These are phyloP conservation scores for Geosmithia putterillii DNA, from an alignment of 2,329 filamentous ascomycete species.

Conservation along the genomic window DNA sequence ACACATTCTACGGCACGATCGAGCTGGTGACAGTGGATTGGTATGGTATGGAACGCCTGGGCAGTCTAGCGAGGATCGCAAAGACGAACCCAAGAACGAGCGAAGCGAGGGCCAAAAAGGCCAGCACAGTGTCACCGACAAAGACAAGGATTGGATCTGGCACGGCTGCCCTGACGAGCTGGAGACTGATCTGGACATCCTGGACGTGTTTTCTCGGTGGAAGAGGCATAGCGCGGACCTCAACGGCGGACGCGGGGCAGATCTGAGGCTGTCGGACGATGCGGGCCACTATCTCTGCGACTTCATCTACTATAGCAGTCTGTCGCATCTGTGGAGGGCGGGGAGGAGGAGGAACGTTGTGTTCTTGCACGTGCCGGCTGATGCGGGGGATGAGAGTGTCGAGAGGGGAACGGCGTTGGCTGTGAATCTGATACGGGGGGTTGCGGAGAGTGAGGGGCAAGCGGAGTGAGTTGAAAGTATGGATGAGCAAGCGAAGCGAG, in stretches of 20 bases:
- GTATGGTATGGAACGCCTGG: no score
- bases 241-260: conserved; percentile 19
- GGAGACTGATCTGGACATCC: conserved; percentile 41
- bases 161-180: conserved; percentile 41
- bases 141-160: conserved; percentile 44
- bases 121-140: no score
- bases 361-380: conserved; percentile 62
- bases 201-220: conserved; percentile 46
- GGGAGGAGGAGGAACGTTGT: conserved; percentile 38
- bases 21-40: no score
- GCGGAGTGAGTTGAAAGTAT: no score
- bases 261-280: conserved; percentile 52
- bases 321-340: conserved; percentile 42
- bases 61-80: no score
- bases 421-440: conserved; percentile 41
- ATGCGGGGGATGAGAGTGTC: conserved; percentile 35
- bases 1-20: no score
- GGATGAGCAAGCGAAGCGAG: neutral
- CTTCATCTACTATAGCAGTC: conserved; percentile 62
- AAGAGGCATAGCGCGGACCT: conserved; percentile 22
- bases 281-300: conserved; percentile 66
- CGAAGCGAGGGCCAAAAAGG: no score
- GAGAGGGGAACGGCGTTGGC: conserved; percentile 36
- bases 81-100: no score
- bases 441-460: conserved; percentile 42